Base-by-base conservation (phyloP, 441 rosid species). In the Gossypium gossypioides region DNA sequence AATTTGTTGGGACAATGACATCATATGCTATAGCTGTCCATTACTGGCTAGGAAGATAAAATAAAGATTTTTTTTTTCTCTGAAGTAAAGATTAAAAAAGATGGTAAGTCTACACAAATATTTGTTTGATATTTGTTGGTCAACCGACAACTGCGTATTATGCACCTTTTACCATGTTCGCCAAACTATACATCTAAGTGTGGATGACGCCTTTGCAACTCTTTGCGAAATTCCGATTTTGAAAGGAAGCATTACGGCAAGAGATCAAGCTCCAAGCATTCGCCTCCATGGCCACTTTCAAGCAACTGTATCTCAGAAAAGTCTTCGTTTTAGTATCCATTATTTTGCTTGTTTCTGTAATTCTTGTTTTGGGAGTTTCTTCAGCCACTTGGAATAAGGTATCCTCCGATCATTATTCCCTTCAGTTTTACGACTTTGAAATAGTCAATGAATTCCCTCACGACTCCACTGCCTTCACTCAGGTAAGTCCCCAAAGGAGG, bases 391-490 rank as follows among this genome's bases (percentile, higher is more conserved):
- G 78, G 83, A 69, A 50, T 32, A 56, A 55, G 52, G 46, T 82
- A n/a, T 13, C 2, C 2, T 19, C 74, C 6, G 46, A 3, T 22
- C 66, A 77, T 60, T 64, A 9, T 5, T 79, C 86, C 2, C 58
- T 77, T 25, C 12, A 12, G 29, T 16, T 86, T 6, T 82, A 85
- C 72, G 44, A 84, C 37, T 84, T 88, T 71, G 79, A 88, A 80
- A 88, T 92, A 0, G 81, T 89, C 67, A 88, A 88, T 68, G 91
- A 88, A 81, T 95, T 84, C 77, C 96, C 89, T 69, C 98, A 95
- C 75, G 99, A 95, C 46, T 91, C 93, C 34, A 16, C 40, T 1
- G 97, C 99, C 55, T 95, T 92, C 81, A 91, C 99, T 81, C 95
- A 92, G 97, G 98, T 89, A 50, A 52, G 48, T 75, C 46, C 34